These are phyloP conservation scores for Solanum lycopersicoides DNA, from an alignment of 257 asterid genomes.

Conservation along the genomic window DNA sequence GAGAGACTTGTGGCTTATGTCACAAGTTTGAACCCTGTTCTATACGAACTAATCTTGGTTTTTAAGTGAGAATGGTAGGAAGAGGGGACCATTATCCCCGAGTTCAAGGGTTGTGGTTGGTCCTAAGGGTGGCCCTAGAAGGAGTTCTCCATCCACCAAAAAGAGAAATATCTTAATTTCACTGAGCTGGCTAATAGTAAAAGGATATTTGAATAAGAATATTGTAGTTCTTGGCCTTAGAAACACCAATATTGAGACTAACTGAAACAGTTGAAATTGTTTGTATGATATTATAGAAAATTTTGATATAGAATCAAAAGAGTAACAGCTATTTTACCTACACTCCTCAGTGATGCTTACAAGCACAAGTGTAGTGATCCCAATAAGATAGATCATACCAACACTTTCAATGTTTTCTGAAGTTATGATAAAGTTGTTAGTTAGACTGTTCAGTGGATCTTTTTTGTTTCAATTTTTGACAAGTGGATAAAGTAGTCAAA, in stretches of 20 bases:
- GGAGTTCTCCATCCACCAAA: background rate
- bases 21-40: background rate
- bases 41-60: background rate
- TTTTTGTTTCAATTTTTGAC: background rate
- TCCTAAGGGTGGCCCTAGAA: background rate
- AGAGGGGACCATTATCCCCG: background rate
- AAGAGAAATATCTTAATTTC: background rate
- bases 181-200: background rate
- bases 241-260: background rate
- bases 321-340: background rate
- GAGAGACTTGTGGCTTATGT: background rate
- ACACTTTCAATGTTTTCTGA: background rate
- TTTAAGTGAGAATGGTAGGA: background rate
- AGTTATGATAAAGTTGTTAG: background rate
- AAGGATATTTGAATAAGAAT: background rate
- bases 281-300: background rate
- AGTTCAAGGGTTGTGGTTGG: background rate
- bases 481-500: background rate
- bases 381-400: background rate
- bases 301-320: background rate
- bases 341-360: background rate
- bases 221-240: background rate
- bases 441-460: background rate
- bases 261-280: background rate
- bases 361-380: background rate